phyloP scores from a whole-genome alignment of 2,329 filamentous ascomycete species.

The Alternaria arbusti region DNA sequence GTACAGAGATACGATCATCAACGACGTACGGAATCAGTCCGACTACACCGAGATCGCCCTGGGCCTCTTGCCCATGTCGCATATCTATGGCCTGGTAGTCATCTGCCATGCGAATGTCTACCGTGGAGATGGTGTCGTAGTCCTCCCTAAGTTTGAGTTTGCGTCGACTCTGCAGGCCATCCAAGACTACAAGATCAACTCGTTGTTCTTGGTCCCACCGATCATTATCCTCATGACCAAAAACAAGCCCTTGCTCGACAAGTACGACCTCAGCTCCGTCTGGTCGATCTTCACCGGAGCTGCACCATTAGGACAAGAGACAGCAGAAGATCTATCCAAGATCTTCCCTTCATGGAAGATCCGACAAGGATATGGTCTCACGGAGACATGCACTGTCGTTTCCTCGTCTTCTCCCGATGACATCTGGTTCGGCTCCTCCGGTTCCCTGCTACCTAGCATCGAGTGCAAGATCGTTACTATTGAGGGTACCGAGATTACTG shows the following conservation, averaged over 20 bases:
- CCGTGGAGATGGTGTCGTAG: constrained; percentile 74
- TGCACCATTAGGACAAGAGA: constrained; percentile 77
- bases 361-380: constrained; percentile 78
- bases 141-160: constrained; percentile 79
- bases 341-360: constrained; percentile 70
- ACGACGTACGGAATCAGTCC: constrained; percentile 44
- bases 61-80: constrained; percentile 78
- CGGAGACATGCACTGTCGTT: constrained; percentile 77
- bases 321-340: constrained; percentile 67
- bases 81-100: constrained; percentile 80
- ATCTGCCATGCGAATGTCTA: constrained; percentile 70
- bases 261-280: constrained; percentile 76
- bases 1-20: constrained; percentile 49
- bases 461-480: constrained; percentile 70
- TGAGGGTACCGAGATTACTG: constrained; percentile 71
- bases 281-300: constrained; percentile 73
- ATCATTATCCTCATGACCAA: constrained; percentile 81
- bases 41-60: constrained; percentile 62
- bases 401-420: constrained; percentile 66
- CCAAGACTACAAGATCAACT: constrained; percentile 71
- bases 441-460: constrained; percentile 69
- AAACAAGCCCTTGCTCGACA: constrained; percentile 63
- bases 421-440: constrained; percentile 73
- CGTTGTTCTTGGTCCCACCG: constrained; percentile 75
- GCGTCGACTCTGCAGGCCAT: constrained; percentile 68